Conservation (phyloP, 2,329 filamentous ascomycete genomes). For the Hypoxylon sp. region DNA sequence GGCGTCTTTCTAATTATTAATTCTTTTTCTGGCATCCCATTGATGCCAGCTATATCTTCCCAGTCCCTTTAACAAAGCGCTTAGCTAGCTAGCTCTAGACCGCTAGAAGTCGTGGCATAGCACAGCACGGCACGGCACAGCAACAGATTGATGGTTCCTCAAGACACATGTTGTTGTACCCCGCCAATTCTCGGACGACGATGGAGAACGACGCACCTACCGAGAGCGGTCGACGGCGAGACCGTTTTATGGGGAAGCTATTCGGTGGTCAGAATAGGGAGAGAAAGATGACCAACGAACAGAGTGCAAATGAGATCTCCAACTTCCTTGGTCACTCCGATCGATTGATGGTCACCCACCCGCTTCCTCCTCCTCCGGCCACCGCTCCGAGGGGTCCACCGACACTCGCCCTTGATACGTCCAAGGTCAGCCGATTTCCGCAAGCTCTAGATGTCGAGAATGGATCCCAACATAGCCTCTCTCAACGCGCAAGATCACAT, state of each 20-base stretch:
- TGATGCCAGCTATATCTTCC: constrained; percentile 1
- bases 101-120: too few relatives aligned
- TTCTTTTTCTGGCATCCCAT: neutral
- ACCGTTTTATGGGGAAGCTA: constrained; percentile 70
- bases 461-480: constrained; percentile 55
- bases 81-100: neutral
- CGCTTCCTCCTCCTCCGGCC: constrained; percentile 52
- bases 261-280: constrained; percentile 56
- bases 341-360: constrained; percentile 62
- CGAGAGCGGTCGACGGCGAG: constrained; percentile 45
- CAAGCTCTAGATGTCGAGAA: constrained; percentile 59
- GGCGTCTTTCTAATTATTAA: neutral
- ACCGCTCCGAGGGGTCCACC: constrained; percentile 48
- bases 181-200: constrained; percentile 31
- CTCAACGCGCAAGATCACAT: constrained; percentile 53
- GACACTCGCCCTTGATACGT: constrained; percentile 63
- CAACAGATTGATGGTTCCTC: constrained; percentile 27
- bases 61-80: neutral
- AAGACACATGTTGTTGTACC: constrained; percentile 32
- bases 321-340: constrained; percentile 67
- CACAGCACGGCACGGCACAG: constrained; percentile 7
- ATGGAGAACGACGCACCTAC: constrained; percentile 45
- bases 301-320: constrained; percentile 61
- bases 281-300: constrained; percentile 50
- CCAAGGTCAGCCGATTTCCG: constrained; percentile 63